Evolutionary conservation across 352 stramenopile genomes (phyloP), one percentile per base, ranked within the genome.

Genomic region (Saprolegnia diclina): DNA sequence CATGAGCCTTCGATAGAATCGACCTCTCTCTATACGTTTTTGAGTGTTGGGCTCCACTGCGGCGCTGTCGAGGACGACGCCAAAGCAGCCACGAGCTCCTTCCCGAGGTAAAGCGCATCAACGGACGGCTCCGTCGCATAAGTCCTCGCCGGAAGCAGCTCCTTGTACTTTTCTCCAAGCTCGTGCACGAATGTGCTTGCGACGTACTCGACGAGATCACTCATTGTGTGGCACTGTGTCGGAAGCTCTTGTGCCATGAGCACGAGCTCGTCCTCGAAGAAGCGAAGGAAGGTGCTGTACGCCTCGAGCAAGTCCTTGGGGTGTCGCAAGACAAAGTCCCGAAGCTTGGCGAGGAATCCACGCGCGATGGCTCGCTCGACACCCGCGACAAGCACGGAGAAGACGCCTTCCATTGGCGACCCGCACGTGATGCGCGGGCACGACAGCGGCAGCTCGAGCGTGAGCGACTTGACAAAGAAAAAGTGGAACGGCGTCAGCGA

Each of bases 81-180:
- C 2, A 69, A 53, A 18, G 63, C 21, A 10, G 42, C 44, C 26
- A 45, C 63, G 5, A 69, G 52, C 50, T 69, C 63, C 40, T 61
- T 69, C 18, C 63, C 63, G 29, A 69, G 26, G 37, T 69, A 69
- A 5, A 69, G 44, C 48, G 63, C 46, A 37, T 69, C 63, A 14
- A 69, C 22, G 5, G 45, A 22, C 18, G 63, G 21, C 11, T 69
- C 63, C 3, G 63, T 37, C 26, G 52, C 24, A 19, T 69, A 62
- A 11, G 14, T 32, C 21, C 37, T n/a, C 7, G n/a, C 22, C 56
- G 65, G 70, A 29, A 79, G 50, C 55, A 81, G 67, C 46, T 83
- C 79, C 26, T 78, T 75, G n/a, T 87, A 74, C 67, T 86, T 74
- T 38, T 80, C 64, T 11, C 77, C 72, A 42, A 75, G 67, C 44